Percentiles rank a stretch among this genome's conserved stretches.
Conservation (phyloP, 2,329 filamentous ascomycete genomes). For the Colletotrichum musae region DNA sequence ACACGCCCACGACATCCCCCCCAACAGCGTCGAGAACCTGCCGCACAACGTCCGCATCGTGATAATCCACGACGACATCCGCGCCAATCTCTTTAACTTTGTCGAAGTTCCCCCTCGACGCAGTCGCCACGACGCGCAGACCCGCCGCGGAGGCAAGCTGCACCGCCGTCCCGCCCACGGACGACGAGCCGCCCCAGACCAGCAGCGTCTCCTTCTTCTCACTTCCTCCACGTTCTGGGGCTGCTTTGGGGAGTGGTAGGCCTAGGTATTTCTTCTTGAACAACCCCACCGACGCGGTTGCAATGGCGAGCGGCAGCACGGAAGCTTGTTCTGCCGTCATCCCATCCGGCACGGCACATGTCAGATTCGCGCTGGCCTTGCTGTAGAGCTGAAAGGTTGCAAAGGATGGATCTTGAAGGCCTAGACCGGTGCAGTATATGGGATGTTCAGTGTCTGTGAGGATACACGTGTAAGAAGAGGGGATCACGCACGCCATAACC, state of each 20-base stretch:
- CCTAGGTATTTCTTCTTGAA: slow-evolving; percentile 43
- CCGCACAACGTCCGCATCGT: slow-evolving; percentile 46
- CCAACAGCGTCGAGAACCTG: slow-evolving; percentile 32
- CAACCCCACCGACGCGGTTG: slow-evolving; percentile 43
- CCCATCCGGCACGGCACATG: not conserved
- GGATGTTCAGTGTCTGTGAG: no score
- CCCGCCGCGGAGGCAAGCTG: slow-evolving; percentile 61
- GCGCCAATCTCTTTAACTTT: slow-evolving; percentile 60
- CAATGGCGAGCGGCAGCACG: slow-evolving; percentile 29
- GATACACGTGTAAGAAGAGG: no score
- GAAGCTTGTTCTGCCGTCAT: slow-evolving; percentile 34
- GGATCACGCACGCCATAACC: slow-evolving; percentile 35
- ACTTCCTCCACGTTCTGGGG: not conserved
- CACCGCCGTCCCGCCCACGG: slow-evolving; percentile 60
- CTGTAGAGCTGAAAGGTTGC: slow-evolving; percentile 29
- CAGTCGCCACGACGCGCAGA: slow-evolving; percentile 60
- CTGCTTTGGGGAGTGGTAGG: slow-evolving; percentile 25
- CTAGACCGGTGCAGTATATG: slow-evolving; percentile 19
- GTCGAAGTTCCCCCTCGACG: slow-evolving; percentile 57
- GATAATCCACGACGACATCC: slow-evolving; percentile 60
- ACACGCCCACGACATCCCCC: not conserved
- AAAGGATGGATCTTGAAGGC: slow-evolving; percentile 10
- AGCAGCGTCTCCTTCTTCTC: slow-evolving; percentile 40
- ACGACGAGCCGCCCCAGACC: slow-evolving; percentile 65
- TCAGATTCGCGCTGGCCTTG: slow-evolving; percentile 10